Evolutionary conservation across 352 stramenopile species (phyloP), one percentile per base, ranked within the genome.

Genomic region (Phytopythium aichiense): DNA sequence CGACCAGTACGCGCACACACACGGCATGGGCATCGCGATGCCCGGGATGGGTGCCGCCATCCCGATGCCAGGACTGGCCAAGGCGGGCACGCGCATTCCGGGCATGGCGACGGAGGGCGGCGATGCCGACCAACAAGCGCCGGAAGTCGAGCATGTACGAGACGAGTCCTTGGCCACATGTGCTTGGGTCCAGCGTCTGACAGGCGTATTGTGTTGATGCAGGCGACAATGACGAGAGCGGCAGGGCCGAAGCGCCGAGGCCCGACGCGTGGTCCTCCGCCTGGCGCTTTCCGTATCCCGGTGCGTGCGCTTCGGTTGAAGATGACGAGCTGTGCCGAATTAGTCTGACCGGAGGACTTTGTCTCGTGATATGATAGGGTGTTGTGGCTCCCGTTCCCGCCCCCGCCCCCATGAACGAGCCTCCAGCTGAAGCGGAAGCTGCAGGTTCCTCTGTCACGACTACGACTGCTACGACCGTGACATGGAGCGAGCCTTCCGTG

Each of bases 41-140:
- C 87, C 87, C 3, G 87, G 84, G 12, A 91, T 95, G 81, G 84
- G 83, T 0, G 83, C 81, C 5, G 87, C 82, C 8, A 86, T 95
- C 62, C 87, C 87, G 0, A 95, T 95, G 87, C 84, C 86, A 18
- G 87, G 87, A 11, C 64, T 95, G 15, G 77, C 83, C 13, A 91
- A 92, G 54, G 68, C 76, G 0, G 82, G 81, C 18, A 85, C 81
- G 16, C 67, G 84, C 49, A 71, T 93, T 33, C 86, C 86, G 33
- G 82, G 86, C 28, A 89, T 91, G 81, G 71, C 71, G 15, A 25
- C 62, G 11, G 64, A 75, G 25, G 71, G 69, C 2, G 51, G 62
- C 7, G 56, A 74, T 11, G 68, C 23, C 25, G 67, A 71, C 2
- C 67, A 74, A 11, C 38, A 7, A 30, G 66, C 69, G 31, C 35